Conservation (phyloP, 2,329 filamentous ascomycete genomes). For the Phoma sp. region DNA sequence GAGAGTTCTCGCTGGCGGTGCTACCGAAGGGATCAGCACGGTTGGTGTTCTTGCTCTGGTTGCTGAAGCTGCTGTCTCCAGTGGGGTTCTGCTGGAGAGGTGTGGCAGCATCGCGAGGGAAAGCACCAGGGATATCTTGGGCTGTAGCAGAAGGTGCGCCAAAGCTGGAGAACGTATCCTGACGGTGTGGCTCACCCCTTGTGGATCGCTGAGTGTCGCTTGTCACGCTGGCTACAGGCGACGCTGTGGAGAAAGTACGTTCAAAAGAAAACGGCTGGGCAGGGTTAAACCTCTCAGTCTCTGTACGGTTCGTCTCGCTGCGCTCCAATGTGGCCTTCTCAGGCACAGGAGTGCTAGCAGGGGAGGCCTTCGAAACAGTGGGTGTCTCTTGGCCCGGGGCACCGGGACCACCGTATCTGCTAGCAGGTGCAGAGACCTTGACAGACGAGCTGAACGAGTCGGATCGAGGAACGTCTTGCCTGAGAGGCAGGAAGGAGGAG, state of each 20-base stretch:
- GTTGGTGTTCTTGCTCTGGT: conserved; percentile 53
- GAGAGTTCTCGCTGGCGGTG: conserved; percentile 41
- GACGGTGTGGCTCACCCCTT: conserved; percentile 46
- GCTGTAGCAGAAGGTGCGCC: conserved; percentile 39
- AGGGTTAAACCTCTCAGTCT: conserved; percentile 46
- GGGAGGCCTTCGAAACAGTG: conserved; percentile 51
- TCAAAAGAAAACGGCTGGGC: conserved; percentile 42
- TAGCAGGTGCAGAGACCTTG: conserved; percentile 76
- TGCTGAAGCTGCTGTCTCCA: conserved; percentile 57
- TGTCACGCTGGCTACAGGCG: conserved; percentile 50
- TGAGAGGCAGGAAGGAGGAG: conserved; percentile 77
- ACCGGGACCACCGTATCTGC: conserved; percentile 62
- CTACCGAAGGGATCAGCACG: conserved; percentile 53
- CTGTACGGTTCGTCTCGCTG: conserved; percentile 44
- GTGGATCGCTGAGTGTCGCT: conserved; percentile 49
- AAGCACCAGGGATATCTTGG: conserved; percentile 57
- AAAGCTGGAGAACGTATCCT: conserved; percentile 51
- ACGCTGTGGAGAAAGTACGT: conserved; percentile 45
- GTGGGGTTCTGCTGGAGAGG: conserved; percentile 59
- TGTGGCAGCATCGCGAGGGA: conserved; percentile 51
- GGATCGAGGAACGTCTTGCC: conserved; percentile 60
- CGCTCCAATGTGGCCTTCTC: conserved; percentile 51
- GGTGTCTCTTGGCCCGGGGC: conserved; percentile 56
- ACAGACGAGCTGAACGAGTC: conserved; percentile 80
- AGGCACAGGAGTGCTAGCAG: conserved; percentile 61